A percentile compares a stretch with the other conserved stretches of the same genome.
phyloP scores from a whole-genome alignment of 805 yeast genomes.

The Saccharomycopsis sp. region DNA sequence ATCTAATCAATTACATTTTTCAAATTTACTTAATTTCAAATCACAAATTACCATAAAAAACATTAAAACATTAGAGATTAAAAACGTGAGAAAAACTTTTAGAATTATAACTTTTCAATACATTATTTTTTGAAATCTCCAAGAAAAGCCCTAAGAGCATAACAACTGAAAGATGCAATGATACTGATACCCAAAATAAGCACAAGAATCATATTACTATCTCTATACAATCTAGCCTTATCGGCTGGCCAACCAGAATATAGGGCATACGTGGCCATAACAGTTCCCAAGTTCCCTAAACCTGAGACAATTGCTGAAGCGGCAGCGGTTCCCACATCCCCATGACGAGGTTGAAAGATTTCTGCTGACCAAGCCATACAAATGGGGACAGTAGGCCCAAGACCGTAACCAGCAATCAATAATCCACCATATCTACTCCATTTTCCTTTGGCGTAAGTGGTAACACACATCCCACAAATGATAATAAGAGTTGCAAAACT shows the following conservation, averaged over 20 bases:
- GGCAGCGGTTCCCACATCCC: conserved; percentile 79
- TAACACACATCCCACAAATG: conserved; percentile 63
- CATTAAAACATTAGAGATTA: too few species aligned
- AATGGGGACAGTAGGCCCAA: conserved; percentile 87
- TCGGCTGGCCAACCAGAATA: conserved; percentile 86
- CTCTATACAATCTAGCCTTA: conserved; percentile 42
- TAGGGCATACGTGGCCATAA: conserved; percentile 75
- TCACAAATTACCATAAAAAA: background rate
- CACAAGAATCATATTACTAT: conserved; percentile 80
- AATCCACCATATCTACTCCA: conserved; percentile 80
- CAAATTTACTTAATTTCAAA: too few species aligned
- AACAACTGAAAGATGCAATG: conserved; percentile 30
- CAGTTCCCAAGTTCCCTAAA: conserved; percentile 79
- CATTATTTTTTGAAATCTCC: conserved; percentile 10
- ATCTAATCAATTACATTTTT: too few species aligned
- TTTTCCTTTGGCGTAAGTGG: conserved; percentile 60
- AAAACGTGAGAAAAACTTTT: too few species aligned
- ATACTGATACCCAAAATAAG: conserved; percentile 68
- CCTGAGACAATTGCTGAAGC: conserved; percentile 79
- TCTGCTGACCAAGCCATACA: conserved; percentile 78
- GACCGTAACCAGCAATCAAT: conserved; percentile 73
- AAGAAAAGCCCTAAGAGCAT: conserved; percentile 9
- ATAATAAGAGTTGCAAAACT: conserved; percentile 52
- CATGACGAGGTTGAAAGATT: conserved; percentile 58
- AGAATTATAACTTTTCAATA: background rate